These are phyloP conservation scores for Poa annua DNA, from an alignment of 176 grass and related monocot genomes.

Conservation along the genomic window DNA sequence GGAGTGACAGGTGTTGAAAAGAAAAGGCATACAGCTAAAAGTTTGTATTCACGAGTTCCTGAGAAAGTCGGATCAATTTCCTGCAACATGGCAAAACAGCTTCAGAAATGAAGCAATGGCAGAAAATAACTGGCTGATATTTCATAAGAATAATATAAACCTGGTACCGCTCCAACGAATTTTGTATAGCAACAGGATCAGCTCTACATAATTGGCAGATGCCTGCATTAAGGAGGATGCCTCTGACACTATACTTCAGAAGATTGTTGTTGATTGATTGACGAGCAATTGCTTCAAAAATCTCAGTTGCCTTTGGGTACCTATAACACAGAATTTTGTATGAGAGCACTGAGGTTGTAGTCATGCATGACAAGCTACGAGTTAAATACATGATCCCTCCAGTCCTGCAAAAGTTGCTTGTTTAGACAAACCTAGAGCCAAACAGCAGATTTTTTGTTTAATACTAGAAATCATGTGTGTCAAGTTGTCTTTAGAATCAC, in stretches of 20 bases:
- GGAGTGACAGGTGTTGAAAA: slow-evolving; percentile 1
- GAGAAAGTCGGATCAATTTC: slow-evolving; percentile 98
- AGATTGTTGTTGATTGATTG: slow-evolving; percentile 95
- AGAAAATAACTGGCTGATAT: slow-evolving; percentile 31
- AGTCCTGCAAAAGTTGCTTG: neutral
- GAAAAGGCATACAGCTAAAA: slow-evolving; percentile 71
- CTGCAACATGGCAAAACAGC: slow-evolving; percentile 49
- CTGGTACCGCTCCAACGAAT: slow-evolving; percentile 94
- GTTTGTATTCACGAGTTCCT: slow-evolving; percentile 90
- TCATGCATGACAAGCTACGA: neutral
- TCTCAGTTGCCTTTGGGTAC: slow-evolving; percentile 85
- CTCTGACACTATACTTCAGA: slow-evolving; percentile 95
- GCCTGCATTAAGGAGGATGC: slow-evolving; percentile 96
- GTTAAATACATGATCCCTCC: neutral
- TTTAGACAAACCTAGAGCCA: neutral
- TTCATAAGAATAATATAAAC: slow-evolving; percentile 49
- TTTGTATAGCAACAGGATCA: slow-evolving; percentile 88
- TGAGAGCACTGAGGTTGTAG: slow-evolving; percentile 19
- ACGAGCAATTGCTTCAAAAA: slow-evolving; percentile 87
- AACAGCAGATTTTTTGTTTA: neutral
- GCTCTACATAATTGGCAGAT: slow-evolving; percentile 94
- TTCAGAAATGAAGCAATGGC: slow-evolving; percentile 31
- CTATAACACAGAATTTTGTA: slow-evolving; percentile 48
- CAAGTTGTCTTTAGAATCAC: neutral
- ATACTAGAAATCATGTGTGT: neutral